Conservation (phyloP, 306 rosid species). For the Abrus pulchellus region DNA sequence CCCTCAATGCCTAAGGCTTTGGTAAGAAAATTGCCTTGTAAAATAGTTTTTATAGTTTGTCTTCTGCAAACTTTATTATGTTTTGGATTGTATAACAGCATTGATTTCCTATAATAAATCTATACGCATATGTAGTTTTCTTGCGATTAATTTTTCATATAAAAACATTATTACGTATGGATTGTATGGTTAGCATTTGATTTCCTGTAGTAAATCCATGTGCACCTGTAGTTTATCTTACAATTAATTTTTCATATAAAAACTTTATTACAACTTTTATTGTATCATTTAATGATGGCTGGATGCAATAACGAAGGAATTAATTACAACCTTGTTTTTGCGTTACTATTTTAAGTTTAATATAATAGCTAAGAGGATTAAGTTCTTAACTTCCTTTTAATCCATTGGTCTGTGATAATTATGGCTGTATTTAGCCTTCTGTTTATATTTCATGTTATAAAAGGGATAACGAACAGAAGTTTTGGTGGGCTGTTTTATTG, state of each 20-base stretch:
- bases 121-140: not conserved
- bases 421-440: not conserved
- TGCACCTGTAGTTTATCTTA: not conserved
- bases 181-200: conserved; percentile 23
- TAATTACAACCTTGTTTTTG: conserved; percentile 6
- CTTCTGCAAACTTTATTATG: conserved; percentile 1
- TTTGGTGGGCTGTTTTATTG: not conserved
- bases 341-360: not conserved
- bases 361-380: not conserved
- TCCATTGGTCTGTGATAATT: not conserved
- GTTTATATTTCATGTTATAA: not conserved
- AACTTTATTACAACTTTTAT: not conserved
- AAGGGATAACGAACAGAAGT: not conserved
- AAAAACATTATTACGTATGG: conserved; percentile 6
- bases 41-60: conserved; percentile 37
- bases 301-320: not conserved
- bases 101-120: conserved; percentile 28
- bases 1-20: conserved; percentile 86
- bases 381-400: not conserved
- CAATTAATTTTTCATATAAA: conserved; percentile 13
- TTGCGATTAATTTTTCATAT: conserved; percentile 13
- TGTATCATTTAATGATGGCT: not conserved
- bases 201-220: conserved; percentile 24
- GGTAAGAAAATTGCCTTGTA: conserved; percentile 53
- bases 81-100: conserved; percentile 24